phyloP scores from a whole-genome alignment of 257 asterid species.

The Solanum lycopersicoides region DNA sequence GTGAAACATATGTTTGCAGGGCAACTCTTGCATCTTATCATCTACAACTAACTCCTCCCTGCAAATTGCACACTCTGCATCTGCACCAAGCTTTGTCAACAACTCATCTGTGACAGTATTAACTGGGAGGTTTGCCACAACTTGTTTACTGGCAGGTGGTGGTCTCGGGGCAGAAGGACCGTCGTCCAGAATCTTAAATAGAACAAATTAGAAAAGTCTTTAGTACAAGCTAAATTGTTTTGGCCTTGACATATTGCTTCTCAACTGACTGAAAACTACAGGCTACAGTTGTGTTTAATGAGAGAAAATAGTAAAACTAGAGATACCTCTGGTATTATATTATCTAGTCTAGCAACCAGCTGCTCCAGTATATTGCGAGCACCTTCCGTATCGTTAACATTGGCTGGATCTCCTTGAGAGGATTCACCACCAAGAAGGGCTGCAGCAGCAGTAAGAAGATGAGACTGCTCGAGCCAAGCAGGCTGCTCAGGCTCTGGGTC shows the following conservation, averaged over 20 bases:
- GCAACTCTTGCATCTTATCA: slow-evolving; percentile 87
- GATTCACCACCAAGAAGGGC: slow-evolving; percentile 58
- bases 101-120: slow-evolving; percentile 45
- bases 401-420: slow-evolving; percentile 34
- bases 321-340: slow-evolving; percentile 71
- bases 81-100: slow-evolving; percentile 58
- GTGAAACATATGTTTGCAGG: slow-evolving; percentile 91
- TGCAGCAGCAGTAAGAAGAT: slow-evolving; percentile 63
- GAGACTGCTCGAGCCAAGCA: slow-evolving; percentile 64
- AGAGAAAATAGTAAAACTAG: neutral
- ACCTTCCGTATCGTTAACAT: slow-evolving; percentile 24
- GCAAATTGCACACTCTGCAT: slow-evolving; percentile 85
- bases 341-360: slow-evolving; percentile 46
- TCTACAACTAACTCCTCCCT: slow-evolving; percentile 60
- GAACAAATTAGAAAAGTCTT: slow-evolving; percentile 4
- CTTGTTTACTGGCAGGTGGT: slow-evolving; percentile 95
- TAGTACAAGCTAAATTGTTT: neutral
- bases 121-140: slow-evolving; percentile 91
- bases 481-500: slow-evolving; percentile 96
- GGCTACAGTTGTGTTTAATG: neutral
- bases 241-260: neutral
- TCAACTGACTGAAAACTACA: neutral
- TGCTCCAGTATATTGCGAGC: slow-evolving; percentile 35
- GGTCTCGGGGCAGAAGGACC: slow-evolving; percentile 66
- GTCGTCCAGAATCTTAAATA: slow-evolving; percentile 38